Evolutionary conservation across 169 alveolate species (phyloP), one percentile per base, ranked within the genome.

Genomic region (Plasmodium malariae): DNA sequence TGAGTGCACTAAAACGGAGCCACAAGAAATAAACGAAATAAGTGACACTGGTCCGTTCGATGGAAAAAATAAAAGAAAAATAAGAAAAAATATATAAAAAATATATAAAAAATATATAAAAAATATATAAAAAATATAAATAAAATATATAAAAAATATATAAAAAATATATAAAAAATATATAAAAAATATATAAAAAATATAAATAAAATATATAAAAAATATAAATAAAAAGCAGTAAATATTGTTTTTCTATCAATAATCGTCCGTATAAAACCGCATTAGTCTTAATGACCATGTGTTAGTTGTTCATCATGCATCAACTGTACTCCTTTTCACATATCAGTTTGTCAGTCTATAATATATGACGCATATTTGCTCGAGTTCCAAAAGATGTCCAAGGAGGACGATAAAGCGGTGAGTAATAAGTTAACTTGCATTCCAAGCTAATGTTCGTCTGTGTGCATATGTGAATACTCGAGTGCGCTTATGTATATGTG

Each of bases 21-120:
- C 91, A 26, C 91, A 83, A 54, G 83, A 83, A 67, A 68, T 83
- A 37, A 68, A 83, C 36, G 91, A 83, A 54, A 83, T 83, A 36
- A 65, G 91, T 57, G 91, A 83, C 72, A 83, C 91, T 26, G 91
- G 91, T 83, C 67, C 59, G 74, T 60, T 24, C 26, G 30, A 28
- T 34, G 49, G 0, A 54, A 54, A 49, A 24, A n/a, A n/a, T n/a
- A n/a, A n/a, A n/a, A n/a, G n/a, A 26, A 40, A 32, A 24, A 28
- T 9, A 30, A 28, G 30, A 30, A 62, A 4, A 63, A 17, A 30
- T 30, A 37, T 19, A 36, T 67, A 11, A 1, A 7, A 24, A 11
- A 1, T 60, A 0, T 60, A 26, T 5, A 60, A 5, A 60, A 11
- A 60, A n/a, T n/a, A n/a, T n/a, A n/a, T n/a, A n/a, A n/a, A n/a